These are phyloP conservation scores for Claviceps quebecensis DNA, from an alignment of 2,329 filamentous ascomycete genomes.

Conservation along the genomic window DNA sequence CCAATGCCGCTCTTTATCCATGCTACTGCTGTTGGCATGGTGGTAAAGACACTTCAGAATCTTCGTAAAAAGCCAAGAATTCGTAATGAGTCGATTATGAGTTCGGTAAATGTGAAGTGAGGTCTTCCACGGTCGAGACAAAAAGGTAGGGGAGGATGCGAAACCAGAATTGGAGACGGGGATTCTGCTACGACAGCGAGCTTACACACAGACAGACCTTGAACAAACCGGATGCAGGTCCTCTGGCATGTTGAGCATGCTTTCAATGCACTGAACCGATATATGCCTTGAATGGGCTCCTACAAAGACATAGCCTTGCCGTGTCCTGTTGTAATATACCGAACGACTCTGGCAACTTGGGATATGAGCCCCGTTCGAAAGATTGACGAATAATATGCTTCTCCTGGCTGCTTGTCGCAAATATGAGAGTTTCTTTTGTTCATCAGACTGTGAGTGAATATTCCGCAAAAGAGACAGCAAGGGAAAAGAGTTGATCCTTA, in stretches of 20 bases:
- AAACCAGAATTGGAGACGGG: not conserved
- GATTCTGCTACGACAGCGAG: not conserved
- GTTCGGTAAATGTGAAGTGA: not conserved
- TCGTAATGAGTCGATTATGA: too few relatives aligned
- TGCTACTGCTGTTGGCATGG: not conserved
- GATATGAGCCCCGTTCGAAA: not conserved
- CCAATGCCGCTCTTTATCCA: not conserved
- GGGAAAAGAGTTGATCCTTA: not conserved
- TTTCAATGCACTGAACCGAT: not conserved
- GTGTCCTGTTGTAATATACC: not conserved
- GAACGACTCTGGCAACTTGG: not conserved
- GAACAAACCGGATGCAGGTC: not conserved
- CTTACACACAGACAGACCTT: not conserved
- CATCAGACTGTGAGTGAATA: too few relatives aligned
- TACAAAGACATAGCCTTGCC: not conserved
- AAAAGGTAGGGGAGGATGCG: not conserved
- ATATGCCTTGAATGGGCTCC: not conserved
- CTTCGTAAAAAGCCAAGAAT: not conserved
- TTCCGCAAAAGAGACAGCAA: not conserved
- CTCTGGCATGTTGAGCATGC: not conserved
- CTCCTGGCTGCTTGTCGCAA: not conserved
- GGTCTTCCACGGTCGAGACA: not conserved
- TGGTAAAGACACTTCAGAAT: not conserved
- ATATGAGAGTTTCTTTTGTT: too few relatives aligned
- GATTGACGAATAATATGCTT: not conserved